Percentiles rank a stretch among this genome's conserved stretches.
Evolutionary conservation across 1,284 basidiomycete species (phyloP).

Genomic region (Trichosporon asahii): DNA sequence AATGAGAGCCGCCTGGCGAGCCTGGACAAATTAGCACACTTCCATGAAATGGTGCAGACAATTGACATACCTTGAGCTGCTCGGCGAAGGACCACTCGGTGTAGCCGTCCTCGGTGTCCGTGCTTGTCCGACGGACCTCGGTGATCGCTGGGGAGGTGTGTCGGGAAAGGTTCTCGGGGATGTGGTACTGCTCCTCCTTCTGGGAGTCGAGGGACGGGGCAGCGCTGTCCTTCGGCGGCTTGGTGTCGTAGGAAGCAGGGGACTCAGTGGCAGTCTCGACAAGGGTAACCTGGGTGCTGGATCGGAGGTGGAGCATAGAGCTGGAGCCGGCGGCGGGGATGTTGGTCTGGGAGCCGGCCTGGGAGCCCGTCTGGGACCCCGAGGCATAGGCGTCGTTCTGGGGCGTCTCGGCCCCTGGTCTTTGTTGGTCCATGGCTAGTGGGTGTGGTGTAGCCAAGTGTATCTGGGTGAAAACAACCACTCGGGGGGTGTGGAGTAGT

Average conservation of each 20-base stretch:
- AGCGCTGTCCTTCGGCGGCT: not conserved
- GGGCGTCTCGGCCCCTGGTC: not conserved
- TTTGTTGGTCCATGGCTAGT: not conserved
- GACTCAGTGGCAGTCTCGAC: not conserved
- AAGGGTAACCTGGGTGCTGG: not conserved
- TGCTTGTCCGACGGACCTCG: not conserved
- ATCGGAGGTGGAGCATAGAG: constrained; percentile 1
- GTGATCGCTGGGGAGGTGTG: constrained; percentile 4
- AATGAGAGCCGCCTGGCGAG: constrained; percentile 13
- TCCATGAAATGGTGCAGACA: not conserved
- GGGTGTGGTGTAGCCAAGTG: too few relatives aligned
- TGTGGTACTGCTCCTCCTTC: constrained; percentile 8
- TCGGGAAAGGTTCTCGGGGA: not conserved
- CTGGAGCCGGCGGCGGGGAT: not conserved
- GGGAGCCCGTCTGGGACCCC: not conserved
- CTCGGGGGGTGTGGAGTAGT: not conserved
- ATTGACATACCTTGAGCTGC: constrained; percentile 1
- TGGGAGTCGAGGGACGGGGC: not conserved
- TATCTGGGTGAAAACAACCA: not conserved
- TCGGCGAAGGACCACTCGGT: constrained; percentile 4
- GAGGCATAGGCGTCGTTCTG: not conserved
- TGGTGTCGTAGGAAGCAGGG: not conserved
- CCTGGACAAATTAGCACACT: not conserved
- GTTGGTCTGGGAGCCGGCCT: constrained; percentile 3
- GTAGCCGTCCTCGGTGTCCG: not conserved